Evolutionary conservation across 306 rosid species (phyloP).

Genomic region (Citrullus amarus): DNA sequence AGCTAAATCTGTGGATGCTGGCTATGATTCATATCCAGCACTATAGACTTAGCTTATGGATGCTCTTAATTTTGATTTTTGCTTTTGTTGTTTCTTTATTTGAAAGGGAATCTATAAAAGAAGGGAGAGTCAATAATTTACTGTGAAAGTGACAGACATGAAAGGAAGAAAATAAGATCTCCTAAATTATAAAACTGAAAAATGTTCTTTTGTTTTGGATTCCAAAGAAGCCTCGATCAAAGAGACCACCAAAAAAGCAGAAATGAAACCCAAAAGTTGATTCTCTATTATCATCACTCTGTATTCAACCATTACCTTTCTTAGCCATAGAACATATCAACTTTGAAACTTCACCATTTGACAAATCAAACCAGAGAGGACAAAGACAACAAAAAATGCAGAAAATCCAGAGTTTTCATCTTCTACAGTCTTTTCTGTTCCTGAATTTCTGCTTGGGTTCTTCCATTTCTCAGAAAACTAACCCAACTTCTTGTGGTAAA

Average conservation of each 20-base stretch:
- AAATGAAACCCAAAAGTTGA: not conserved
- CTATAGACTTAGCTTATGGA: not conserved
- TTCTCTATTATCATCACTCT: not conserved
- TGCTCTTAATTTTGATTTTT: not conserved
- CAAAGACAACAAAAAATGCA: slow-evolving; percentile 22
- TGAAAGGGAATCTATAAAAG: not conserved
- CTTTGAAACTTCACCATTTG: not conserved
- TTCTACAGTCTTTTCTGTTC: slow-evolving; percentile 20
- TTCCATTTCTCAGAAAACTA: slow-evolving; percentile 22
- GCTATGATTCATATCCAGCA: not conserved
- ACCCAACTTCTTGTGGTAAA: slow-evolving; percentile 25
- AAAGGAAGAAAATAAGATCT: not conserved
- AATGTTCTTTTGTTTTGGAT: not conserved
- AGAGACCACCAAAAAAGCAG: not conserved
- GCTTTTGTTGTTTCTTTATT: not conserved
- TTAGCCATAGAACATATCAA: not conserved
- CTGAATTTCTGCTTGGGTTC: slow-evolving; percentile 25
- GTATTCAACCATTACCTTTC: not conserved
- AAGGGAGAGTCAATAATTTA: not conserved
- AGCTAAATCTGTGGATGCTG: not conserved
- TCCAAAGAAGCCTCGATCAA: not conserved
- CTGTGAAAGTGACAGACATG: not conserved
- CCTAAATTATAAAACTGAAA: not conserved
- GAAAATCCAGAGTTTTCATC: slow-evolving; percentile 18
- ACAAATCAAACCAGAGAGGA: not conserved